These are phyloP conservation scores for Pichia sporocuriosa DNA, from an alignment of 805 yeast genomes.

Conservation along the genomic window DNA sequence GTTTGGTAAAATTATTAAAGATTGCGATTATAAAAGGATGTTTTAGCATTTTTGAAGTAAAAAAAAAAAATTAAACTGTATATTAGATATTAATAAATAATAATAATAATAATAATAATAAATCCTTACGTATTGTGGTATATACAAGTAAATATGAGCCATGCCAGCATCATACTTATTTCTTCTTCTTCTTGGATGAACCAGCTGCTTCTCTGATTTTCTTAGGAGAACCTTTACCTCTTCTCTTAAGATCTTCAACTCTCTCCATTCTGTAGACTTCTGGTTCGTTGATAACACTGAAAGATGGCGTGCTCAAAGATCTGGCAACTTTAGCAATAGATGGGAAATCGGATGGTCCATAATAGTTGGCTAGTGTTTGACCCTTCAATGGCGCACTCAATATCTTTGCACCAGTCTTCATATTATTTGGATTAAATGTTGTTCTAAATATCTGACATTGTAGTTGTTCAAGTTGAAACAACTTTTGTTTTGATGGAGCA, in stretches of 20 bases:
- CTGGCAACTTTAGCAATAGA: slow-evolving; percentile 36
- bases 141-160: slow-evolving; percentile 2
- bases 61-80: not conserved
- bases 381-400: slow-evolving; percentile 66
- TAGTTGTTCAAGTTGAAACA: slow-evolving; percentile 50
- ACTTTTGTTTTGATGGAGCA: slow-evolving; percentile 38
- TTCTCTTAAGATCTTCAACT: slow-evolving; percentile 63
- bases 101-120: not conserved
- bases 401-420: slow-evolving; percentile 68
- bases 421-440: slow-evolving; percentile 57
- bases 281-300: slow-evolving; percentile 52
- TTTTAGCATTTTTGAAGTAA: slow-evolving; percentile 22
- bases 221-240: slow-evolving; percentile 86
- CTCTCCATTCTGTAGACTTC: slow-evolving; percentile 64
- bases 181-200: slow-evolving; percentile 34
- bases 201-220: slow-evolving; percentile 48
- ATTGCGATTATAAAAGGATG: slow-evolving; percentile 27
- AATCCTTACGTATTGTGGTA: not conserved
- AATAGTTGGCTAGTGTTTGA: slow-evolving; percentile 60
- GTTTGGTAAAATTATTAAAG: slow-evolving; percentile 26
- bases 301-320: slow-evolving; percentile 22
- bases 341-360: slow-evolving; percentile 68
- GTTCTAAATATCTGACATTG: slow-evolving; percentile 64
- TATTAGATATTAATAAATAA: not conserved
- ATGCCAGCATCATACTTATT: slow-evolving; percentile 20